Base-by-base conservation (phyloP, 495 filamentous ascomycete species). In the Podospora bellae-mahoneyi region DNA sequence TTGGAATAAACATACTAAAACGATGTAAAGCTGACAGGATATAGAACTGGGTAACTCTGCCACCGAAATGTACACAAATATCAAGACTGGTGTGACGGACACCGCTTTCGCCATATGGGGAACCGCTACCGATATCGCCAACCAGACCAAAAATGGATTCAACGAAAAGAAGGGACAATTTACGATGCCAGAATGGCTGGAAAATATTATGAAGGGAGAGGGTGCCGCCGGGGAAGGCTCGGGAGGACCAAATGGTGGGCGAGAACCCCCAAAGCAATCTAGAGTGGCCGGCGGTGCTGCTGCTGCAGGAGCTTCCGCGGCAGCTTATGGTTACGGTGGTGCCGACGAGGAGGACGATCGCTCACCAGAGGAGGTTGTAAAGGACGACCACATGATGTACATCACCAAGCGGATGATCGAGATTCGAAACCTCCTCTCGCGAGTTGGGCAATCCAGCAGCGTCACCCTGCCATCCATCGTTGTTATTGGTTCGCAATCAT, bases 351-450 rank as follows among this genome's bases (percentile, higher is more conserved):
- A 91, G 32, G 93, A 96, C 72, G 73, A 80, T 0, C 81, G 91
- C 27, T 79, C 79, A 27, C 72, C 75, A 18, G 87, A 85, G 54
- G 84, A 91, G 71, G 80, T 81, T 65, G 91, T 93, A 4, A 87
- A 90, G 73, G 94, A 99, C 74, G 95, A 99, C 74, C 95, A 99
- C 78, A 99, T 99, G 94, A 99, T 99, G 95, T 82, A 97, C 71
- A 83, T 99, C 77, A 99, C 95, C 0, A 94, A 94, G 80, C 97
- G 96, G 79, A 99, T 99, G 95, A 99, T 99, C 74, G 94, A 99
- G 77, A 98, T 99, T 64, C 83, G 96, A 69, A 93, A 89, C 69
- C 92, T 99, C 55, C 82, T 99, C 6, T 89, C 94, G 74, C 87
- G 89, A 20, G 90, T 99, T 60, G 95, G 95, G 56, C 93, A 99